Evolutionary conservation across 768 basidiomycete species (phyloP).

Genomic region (Leccinum uliginosum): DNA sequence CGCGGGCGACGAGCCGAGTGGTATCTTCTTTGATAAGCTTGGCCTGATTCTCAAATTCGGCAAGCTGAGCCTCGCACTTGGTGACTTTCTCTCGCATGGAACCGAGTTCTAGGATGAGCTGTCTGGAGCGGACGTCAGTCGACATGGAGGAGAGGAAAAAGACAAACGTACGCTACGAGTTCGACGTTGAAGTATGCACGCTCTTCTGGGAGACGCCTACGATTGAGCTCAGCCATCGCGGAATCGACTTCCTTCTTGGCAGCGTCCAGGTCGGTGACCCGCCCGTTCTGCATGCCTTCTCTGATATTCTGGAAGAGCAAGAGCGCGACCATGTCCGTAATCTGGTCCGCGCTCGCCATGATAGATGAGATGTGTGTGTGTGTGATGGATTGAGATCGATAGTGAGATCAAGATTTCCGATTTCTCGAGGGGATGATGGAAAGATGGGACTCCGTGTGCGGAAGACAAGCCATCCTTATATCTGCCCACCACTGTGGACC

Average conservation of each 20-base stretch:
- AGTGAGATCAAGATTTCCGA: not conserved
- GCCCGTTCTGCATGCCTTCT: constrained; percentile 10
- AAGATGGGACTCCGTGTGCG: constrained; percentile 3
- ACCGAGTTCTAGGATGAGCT: constrained; percentile 7
- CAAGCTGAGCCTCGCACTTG: constrained; percentile 9
- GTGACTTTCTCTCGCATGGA: constrained; percentile 3
- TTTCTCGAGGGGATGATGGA: not conserved
- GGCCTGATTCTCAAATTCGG: not conserved
- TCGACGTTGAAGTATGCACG: not conserved
- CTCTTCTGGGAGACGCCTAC: not conserved
- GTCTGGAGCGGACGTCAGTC: constrained; percentile 6
- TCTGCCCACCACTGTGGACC: not conserved
- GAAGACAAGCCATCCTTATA: constrained; percentile 8
- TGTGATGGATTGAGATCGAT: not conserved
- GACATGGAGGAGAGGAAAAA: not conserved
- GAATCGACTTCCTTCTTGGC: constrained; percentile 9
- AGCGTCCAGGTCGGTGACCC: constrained; percentile 1
- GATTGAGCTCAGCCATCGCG: constrained; percentile 8
- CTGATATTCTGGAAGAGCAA: constrained; percentile 10
- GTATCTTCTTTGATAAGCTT: constrained; percentile 8
- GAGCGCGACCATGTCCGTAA: constrained; percentile 2
- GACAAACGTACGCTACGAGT: constrained; percentile 4
- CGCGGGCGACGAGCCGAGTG: not conserved
- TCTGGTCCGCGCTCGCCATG: constrained; percentile 4
- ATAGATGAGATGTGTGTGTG: not conserved